A percentile compares a stretch with the other conserved stretches of the same genome.
Evolutionary conservation across 176 grass and related monocot species (phyloP).

Genomic region (Secale cereale): DNA sequence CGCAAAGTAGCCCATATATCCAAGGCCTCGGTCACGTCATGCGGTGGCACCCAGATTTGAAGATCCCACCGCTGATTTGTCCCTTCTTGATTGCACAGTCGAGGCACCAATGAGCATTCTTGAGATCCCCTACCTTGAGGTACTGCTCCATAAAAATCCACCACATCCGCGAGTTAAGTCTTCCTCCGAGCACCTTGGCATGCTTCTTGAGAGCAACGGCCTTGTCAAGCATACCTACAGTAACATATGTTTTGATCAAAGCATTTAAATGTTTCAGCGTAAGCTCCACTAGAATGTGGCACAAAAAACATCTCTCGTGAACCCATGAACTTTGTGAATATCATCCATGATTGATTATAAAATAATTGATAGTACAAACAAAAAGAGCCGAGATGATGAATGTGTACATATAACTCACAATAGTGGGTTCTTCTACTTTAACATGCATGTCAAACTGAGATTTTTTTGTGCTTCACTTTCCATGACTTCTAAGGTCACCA

Average conservation of each 20-base stretch:
- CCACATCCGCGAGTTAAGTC: conserved; percentile 75
- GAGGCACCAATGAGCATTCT: too few relatives aligned
- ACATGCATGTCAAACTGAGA: conserved; percentile 9
- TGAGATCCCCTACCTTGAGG: too few relatives aligned
- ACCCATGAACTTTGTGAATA: too few relatives aligned
- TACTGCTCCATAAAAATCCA: conserved; percentile 79
- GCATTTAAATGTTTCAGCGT: too few relatives aligned
- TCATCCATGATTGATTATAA: too few relatives aligned
- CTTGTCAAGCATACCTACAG: conserved; percentile 79
- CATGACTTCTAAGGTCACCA: background rate
- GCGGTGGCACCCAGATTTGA: too few relatives aligned
- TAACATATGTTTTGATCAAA: conserved; percentile 23
- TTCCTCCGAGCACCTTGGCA: conserved; percentile 65
- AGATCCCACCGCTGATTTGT: too few relatives aligned
- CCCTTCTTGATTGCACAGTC: too few relatives aligned
- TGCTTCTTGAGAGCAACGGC: conserved; percentile 60
- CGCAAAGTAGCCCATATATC: conserved; percentile 47
- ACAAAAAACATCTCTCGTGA: too few relatives aligned
- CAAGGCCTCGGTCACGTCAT: conserved; percentile 38
- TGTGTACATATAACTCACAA: conserved; percentile 23
- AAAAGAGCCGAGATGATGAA: background rate
- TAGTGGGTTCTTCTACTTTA: conserved; percentile 10
- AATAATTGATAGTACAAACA: too few relatives aligned
- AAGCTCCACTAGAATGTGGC: too few relatives aligned
- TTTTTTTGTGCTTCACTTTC: background rate